Percentiles rank a stretch among this genome's conserved stretches.
Conservation (phyloP, 2,329 filamentous ascomycete genomes). For the Venturia pyrina region DNA sequence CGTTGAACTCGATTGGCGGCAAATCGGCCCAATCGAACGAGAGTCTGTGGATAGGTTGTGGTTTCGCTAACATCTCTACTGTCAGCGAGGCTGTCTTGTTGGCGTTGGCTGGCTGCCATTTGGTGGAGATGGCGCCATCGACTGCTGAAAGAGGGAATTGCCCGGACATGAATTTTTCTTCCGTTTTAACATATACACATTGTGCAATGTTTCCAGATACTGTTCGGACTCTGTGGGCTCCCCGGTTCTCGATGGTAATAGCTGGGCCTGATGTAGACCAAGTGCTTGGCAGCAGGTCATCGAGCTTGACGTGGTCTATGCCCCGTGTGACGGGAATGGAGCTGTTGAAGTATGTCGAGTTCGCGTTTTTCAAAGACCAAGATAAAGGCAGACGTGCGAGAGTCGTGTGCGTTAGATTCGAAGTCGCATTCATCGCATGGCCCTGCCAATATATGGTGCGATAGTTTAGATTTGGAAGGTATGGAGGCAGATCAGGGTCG, state of each 20-base stretch:
- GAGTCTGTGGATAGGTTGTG: conserved; percentile 38
- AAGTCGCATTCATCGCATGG: conserved; percentile 49
- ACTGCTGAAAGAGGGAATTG: conserved; percentile 60
- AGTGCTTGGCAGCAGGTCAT: conserved; percentile 33
- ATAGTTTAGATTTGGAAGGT: conserved; percentile 50
- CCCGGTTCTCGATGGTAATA: conserved; percentile 49
- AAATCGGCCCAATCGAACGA: conserved; percentile 51
- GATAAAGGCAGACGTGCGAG: conserved; percentile 40
- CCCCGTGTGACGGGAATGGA: conserved; percentile 45
- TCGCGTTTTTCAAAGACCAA: conserved; percentile 40
- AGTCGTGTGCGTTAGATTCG: conserved; percentile 56
- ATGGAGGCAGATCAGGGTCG: conserved; percentile 54
- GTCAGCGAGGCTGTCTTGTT: conserved; percentile 45
- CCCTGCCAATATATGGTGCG: conserved; percentile 59
- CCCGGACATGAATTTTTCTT: conserved; percentile 44
- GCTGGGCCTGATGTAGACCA: conserved; percentile 32
- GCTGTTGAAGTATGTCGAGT: conserved; percentile 41
- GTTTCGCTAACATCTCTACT: conserved; percentile 36
- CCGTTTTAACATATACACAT: conserved; percentile 46
- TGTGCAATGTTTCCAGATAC: conserved; percentile 53
- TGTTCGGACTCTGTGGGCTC: conserved; percentile 44
- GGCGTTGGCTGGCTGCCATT: conserved; percentile 51
- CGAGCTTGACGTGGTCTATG: background rate
- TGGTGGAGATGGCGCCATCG: conserved; percentile 56
- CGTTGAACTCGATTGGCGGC: conserved; percentile 43